These are phyloP conservation scores for Escallonia herrerae DNA, from an alignment of 129 eudicot species.

Conservation along the genomic window DNA sequence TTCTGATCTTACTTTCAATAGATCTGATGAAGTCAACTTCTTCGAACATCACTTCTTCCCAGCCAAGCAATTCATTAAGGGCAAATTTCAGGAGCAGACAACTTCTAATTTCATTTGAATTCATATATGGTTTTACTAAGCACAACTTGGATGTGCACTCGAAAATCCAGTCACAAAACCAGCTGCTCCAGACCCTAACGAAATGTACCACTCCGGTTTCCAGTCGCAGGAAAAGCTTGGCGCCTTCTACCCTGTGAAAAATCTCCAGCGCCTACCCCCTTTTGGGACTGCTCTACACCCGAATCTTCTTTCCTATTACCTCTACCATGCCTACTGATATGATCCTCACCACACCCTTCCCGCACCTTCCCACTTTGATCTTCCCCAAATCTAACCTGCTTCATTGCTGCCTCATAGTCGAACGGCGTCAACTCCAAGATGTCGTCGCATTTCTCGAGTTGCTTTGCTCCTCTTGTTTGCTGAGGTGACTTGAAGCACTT, in stretches of 20 bases:
- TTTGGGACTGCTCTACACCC: constrained; percentile 5
- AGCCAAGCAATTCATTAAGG: no score
- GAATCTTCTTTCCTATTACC: constrained; percentile 17
- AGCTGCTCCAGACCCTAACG: constrained; percentile 7
- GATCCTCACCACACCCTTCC: constrained; percentile 13
- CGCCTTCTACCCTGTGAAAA: constrained; percentile 70
- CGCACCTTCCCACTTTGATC: neutral
- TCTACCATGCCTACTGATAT: constrained; percentile 20
- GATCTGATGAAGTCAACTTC: no score
- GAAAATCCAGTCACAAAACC: no score
- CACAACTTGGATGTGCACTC: no score
- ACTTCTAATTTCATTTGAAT: no score
- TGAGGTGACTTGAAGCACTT: constrained; percentile 46
- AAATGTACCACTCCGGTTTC: constrained; percentile 87
- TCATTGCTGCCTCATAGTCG: constrained; percentile 77
- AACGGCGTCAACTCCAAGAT: constrained; percentile 55
- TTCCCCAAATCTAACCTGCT: constrained; percentile 53
- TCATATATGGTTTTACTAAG: no score
- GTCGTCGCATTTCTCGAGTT: constrained; percentile 10
- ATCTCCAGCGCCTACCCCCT: constrained; percentile 39
- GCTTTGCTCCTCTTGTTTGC: constrained; percentile 15
- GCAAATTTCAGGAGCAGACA: no score
- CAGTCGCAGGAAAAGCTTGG: constrained; percentile 91
- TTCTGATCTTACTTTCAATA: no score
- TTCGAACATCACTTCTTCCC: no score